Conservation (phyloP, 2,329 filamentous ascomycete species). For the Ophiocordyceps polyrhachis-furcata region DNA sequence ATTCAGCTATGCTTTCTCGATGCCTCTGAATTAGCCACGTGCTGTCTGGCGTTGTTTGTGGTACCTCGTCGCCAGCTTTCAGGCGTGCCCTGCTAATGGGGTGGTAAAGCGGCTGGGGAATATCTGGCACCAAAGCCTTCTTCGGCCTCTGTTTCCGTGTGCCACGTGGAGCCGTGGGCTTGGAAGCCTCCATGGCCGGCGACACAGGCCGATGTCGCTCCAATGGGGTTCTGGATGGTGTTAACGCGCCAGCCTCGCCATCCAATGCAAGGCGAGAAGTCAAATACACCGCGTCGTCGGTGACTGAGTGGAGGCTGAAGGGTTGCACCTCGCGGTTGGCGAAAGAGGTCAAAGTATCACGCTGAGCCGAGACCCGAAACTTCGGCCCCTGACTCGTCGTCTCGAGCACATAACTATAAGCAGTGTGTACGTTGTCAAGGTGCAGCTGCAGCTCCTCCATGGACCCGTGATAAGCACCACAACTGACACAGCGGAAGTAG, state of each 20-base stretch:
- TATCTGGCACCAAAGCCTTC: slow-evolving; percentile 27
- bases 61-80: slow-evolving; percentile 27
- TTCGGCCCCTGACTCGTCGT: slow-evolving; percentile 17
- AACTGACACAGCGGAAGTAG: slow-evolving; percentile 31
- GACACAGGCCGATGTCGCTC: slow-evolving; percentile 10
- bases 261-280: slow-evolving; percentile 21
- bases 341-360: slow-evolving; percentile 11
- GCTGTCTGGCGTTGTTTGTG: slow-evolving; percentile 24
- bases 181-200: slow-evolving; percentile 4
- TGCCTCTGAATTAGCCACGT: slow-evolving; percentile 41
- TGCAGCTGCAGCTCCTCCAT: slow-evolving; percentile 30
- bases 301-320: slow-evolving; percentile 24
- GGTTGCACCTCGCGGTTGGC: slow-evolving; percentile 20
- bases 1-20: slow-evolving; percentile 36
- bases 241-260: slow-evolving; percentile 10
- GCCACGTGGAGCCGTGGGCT: slow-evolving; percentile 2
- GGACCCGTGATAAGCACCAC: slow-evolving; percentile 26
- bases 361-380: slow-evolving; percentile 19
- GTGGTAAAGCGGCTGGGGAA: slow-evolving; percentile 35
- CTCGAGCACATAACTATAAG: slow-evolving; percentile 23
- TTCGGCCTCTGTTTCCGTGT: slow-evolving; percentile 5
- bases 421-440: slow-evolving; percentile 23
- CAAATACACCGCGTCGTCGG: slow-evolving; percentile 28
- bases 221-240: slow-evolving; percentile 5
- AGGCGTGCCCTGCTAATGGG: slow-evolving; percentile 34